A percentile compares a stretch with the other conserved stretches of the same genome.
Conservation (phyloP, 73 alveolate species). For the Symbiodinium pilosum region DNA sequence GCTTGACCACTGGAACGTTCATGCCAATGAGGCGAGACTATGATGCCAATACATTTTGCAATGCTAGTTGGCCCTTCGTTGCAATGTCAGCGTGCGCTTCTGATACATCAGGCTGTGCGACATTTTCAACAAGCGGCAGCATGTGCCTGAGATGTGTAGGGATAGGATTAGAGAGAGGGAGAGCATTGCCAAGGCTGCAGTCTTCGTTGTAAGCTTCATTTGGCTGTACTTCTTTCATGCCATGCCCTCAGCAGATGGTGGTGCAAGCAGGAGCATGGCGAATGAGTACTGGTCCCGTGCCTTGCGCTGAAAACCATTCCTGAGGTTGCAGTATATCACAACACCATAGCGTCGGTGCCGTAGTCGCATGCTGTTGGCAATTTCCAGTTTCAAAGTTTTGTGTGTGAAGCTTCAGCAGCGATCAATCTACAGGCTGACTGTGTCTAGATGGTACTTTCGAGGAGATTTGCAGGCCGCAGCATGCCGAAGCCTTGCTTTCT, state of each 20-base stretch:
- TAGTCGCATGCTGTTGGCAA: too few species aligned
- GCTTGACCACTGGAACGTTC: not conserved
- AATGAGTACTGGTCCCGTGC: too few species aligned
- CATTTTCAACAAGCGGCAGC: not conserved
- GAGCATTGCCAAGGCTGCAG: not conserved
- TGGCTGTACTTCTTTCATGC: not conserved
- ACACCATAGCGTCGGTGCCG: not conserved
- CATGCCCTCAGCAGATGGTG: not conserved
- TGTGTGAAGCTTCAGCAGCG: too few species aligned
- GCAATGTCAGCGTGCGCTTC: too few species aligned
- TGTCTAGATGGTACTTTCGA: conserved; percentile 14
- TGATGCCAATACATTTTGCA: too few species aligned
- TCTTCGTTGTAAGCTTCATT: not conserved
- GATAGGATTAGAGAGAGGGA: too few species aligned
- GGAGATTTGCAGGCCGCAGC: not conserved
- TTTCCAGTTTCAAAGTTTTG: too few species aligned
- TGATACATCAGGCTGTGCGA: not conserved
- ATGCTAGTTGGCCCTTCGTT: too few species aligned
- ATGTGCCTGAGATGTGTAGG: too few species aligned
- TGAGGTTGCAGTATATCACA: not conserved
- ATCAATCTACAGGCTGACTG: not conserved
- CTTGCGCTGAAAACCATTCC: not conserved
- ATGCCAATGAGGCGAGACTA: not conserved
- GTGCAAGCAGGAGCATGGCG: not conserved
- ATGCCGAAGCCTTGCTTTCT: not conserved